Percentiles rank a stretch among this genome's conserved stretches.
phyloP scores from a whole-genome alignment of 169 alveolate genomes.

The Neospora caninum region DNA sequence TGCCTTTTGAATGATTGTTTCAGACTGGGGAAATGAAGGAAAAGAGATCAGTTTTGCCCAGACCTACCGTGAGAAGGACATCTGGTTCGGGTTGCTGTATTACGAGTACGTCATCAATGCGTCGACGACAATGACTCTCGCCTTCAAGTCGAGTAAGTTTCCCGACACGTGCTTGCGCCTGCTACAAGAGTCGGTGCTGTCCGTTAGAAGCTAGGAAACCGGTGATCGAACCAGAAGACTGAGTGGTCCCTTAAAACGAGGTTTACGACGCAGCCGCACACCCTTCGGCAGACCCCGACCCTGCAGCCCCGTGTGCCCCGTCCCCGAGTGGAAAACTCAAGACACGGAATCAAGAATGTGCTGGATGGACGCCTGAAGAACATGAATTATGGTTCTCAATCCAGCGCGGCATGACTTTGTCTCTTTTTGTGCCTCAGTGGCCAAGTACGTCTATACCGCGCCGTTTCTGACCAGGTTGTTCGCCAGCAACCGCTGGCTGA shows the following conservation, averaged over 20 bases:
- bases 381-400: too few relatives aligned
- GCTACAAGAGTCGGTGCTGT: background rate
- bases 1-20: too few relatives aligned
- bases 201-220: background rate
- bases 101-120: constrained; percentile 34
- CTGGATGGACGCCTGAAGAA: too few relatives aligned
- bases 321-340: too few relatives aligned
- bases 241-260: too few relatives aligned
- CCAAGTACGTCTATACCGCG: constrained; percentile 49
- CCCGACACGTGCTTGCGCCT: background rate
- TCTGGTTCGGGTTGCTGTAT: constrained; percentile 18
- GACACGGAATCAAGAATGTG: too few relatives aligned
- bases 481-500: constrained; percentile 42
- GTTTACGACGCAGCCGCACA: background rate
- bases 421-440: background rate
- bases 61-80: constrained; percentile 27
- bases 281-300: background rate
- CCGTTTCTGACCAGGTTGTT: constrained; percentile 29
- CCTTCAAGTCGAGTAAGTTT: constrained; percentile 32
- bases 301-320: too few relatives aligned
- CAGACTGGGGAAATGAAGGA: background rate
- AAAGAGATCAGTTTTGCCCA: constrained; percentile 27
- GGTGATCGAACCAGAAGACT: too few relatives aligned
- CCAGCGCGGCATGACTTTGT: background rate
- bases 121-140: constrained; percentile 32